Conservation (phyloP, 1,284 basidiomycete species). For the Sporisorium exsertum region DNA sequence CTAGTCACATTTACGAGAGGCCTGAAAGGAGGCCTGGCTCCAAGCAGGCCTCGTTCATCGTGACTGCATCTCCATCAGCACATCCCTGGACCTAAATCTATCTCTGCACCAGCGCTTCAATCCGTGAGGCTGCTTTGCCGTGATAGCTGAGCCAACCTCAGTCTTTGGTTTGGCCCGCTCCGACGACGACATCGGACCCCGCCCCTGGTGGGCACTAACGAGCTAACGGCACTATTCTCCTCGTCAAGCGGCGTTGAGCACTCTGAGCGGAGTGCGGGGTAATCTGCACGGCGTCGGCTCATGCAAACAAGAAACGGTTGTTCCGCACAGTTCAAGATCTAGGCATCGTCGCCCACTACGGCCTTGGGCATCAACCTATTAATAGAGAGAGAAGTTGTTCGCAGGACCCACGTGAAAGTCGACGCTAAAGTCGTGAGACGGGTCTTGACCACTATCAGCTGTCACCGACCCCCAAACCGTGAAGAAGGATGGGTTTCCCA, state of each 20-base stretch:
- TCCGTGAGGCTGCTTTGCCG: no score
- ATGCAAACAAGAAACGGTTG: background rate
- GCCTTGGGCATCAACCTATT: background rate
- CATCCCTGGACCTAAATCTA: no score
- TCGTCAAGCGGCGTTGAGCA: background rate
- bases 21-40: no score
- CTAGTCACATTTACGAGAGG: no score
- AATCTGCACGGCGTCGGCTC: background rate
- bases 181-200: background rate
- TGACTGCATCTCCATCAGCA: no score
- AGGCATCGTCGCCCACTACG: no score
- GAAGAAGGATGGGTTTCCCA: background rate
- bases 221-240: background rate
- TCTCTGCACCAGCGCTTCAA: no score
- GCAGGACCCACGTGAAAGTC: background rate
- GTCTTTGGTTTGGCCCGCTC: background rate
- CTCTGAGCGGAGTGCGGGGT: background rate
- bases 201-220: background rate
- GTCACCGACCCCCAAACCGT: background rate
- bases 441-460: background rate
- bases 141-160: background rate
- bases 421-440: background rate
- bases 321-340: no score
- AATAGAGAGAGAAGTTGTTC: background rate
- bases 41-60: no score